phyloP scores from a whole-genome alignment of 129 eudicot genomes.

The Artemisia annua region DNA sequence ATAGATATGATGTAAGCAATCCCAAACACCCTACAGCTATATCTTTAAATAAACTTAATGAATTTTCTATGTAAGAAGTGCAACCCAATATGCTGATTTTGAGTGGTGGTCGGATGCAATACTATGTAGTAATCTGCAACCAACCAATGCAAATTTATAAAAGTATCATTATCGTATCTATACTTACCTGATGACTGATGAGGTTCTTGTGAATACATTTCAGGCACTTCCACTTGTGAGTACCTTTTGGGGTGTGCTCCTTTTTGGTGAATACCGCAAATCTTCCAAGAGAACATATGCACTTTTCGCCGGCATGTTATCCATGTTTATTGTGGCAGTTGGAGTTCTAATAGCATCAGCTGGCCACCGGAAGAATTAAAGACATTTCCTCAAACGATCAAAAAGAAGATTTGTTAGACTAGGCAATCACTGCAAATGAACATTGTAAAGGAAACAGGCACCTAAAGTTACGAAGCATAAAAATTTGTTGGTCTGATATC shows the following conservation, averaged over 20 bases:
- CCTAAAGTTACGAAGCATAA: background rate
- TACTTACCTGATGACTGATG: background rate
- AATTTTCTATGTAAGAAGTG: too few relatives aligned
- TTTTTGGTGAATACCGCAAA: conserved; percentile 16
- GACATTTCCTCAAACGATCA: background rate
- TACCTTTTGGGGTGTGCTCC: conserved; percentile 10
- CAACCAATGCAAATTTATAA: too few relatives aligned
- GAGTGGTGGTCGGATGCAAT: too few relatives aligned
- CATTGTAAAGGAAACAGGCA: background rate
- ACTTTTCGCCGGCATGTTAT: conserved; percentile 4
- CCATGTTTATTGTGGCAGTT: conserved; percentile 9
- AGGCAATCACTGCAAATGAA: background rate
- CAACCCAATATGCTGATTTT: too few relatives aligned
- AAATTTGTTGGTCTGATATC: background rate
- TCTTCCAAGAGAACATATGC: conserved; percentile 16
- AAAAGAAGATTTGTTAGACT: too few relatives aligned
- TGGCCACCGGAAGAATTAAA: background rate
- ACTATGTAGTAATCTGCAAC: too few relatives aligned
- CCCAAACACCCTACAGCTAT: too few relatives aligned
- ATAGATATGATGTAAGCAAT: too few relatives aligned
- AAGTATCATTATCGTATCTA: too few relatives aligned
- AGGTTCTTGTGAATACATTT: background rate
- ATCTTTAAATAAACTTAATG: too few relatives aligned
- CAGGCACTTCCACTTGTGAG: conserved; percentile 21
- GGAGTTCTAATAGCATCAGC: conserved; percentile 15